Evolutionary conservation across 169 alveolate species (phyloP).

Genomic region (Toxoplasma gondii): DNA sequence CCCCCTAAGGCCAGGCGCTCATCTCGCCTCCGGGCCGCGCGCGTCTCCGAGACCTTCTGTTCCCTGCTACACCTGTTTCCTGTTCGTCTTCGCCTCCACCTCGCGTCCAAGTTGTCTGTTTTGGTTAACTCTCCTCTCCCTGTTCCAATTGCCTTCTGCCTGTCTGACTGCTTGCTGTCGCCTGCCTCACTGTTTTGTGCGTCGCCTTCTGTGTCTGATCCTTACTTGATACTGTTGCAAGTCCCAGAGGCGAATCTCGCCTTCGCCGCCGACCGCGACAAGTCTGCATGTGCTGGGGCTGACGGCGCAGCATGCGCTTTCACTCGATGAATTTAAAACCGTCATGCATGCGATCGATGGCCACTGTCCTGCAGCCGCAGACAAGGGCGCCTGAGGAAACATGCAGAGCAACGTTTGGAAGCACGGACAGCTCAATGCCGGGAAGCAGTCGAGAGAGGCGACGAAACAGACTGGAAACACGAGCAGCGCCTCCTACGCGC

Average conservation of each 20-base stretch:
- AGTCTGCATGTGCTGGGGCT: background rate
- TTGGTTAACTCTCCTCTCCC: background rate
- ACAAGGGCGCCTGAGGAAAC: slow-evolving; percentile 34
- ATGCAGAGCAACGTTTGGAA: background rate
- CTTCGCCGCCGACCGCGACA: slow-evolving; percentile 50
- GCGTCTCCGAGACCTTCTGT: no score
- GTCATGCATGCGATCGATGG: slow-evolving; percentile 48
- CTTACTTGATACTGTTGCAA: slow-evolving; percentile 38
- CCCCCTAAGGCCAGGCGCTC: no score
- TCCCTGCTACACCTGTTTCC: background rate
- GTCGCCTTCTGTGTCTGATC: background rate
- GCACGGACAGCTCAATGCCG: background rate
- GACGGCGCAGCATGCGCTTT: slow-evolving; percentile 3
- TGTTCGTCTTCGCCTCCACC: background rate
- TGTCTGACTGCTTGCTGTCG: background rate
- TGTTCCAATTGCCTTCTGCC: background rate
- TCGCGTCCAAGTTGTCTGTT: background rate
- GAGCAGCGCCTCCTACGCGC: slow-evolving; percentile 29
- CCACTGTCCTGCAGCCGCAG: slow-evolving; percentile 31
- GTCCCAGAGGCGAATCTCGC: slow-evolving; percentile 52
- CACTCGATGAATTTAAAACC: slow-evolving; percentile 30
- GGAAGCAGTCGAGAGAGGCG: background rate
- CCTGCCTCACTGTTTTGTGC: background rate
- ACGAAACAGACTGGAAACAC: background rate
- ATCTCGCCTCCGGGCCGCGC: no score